phyloP scores from a whole-genome alignment of 352 stramenopile species.

The Phytophthora boehmeriae region DNA sequence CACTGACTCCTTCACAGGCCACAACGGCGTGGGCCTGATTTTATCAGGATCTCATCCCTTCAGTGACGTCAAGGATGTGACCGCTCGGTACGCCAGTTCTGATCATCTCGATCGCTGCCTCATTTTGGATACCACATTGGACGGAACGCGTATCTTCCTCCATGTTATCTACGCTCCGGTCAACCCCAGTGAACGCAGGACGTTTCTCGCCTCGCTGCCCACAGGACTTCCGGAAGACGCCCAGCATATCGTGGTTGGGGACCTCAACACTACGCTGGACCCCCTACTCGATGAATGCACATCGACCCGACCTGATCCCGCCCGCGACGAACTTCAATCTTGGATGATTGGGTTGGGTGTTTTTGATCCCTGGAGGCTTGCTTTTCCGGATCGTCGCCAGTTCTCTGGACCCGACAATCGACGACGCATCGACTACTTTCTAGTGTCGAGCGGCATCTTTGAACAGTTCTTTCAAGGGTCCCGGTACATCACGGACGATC shows the following conservation, averaged over 20 bases:
- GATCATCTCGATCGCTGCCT: not conserved
- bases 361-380: conserved; percentile 1
- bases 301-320: not conserved
- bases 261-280: conserved; percentile 12
- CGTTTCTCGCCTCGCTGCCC: not conserved
- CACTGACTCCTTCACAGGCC: not conserved
- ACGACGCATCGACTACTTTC: conserved; percentile 11
- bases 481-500: not conserved
- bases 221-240: not conserved
- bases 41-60: not conserved
- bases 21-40: not conserved
- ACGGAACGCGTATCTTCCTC: too few relatives aligned
- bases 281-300: not conserved
- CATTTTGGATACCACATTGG: not conserved
- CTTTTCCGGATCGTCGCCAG: not conserved
- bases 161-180: not conserved
- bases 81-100: not conserved
- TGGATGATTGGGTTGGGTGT: conserved; percentile 10
- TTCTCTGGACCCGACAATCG: not conserved
- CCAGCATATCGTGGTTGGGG: conserved; percentile 4
- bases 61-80: not conserved
- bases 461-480: not conserved
- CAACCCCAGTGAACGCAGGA: not conserved
- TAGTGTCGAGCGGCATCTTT: not conserved
- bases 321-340: not conserved